Conservation (phyloP, 345 rosid species). For the Gossypium bickii region DNA sequence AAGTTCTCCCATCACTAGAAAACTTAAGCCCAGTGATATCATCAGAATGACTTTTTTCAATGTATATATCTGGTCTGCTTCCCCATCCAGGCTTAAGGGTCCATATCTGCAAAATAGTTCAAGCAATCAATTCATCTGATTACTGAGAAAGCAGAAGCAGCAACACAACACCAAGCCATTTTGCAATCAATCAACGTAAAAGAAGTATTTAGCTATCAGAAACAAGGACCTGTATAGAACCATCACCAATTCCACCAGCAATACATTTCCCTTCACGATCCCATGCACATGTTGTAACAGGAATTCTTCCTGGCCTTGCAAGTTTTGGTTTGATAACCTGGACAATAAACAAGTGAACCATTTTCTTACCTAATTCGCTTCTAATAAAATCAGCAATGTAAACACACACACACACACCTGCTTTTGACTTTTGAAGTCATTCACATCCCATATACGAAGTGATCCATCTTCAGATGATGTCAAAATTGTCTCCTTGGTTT, state of each 20-base stretch:
- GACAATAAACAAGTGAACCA: slow-evolving; percentile 19
- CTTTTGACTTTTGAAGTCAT: slow-evolving; percentile 88
- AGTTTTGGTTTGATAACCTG: slow-evolving; percentile 98
- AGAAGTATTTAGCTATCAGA: background rate
- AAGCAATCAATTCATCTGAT: background rate
- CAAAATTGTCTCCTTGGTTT: slow-evolving; percentile 70
- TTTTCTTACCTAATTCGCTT: slow-evolving; percentile 11
- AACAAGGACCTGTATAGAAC: slow-evolving; percentile 78
- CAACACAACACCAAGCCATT: background rate
- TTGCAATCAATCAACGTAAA: background rate
- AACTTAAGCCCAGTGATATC: slow-evolving; percentile 87
- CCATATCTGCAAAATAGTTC: slow-evolving; percentile 57
- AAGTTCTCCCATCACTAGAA: slow-evolving; percentile 72
- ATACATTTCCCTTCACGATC: slow-evolving; percentile 87
- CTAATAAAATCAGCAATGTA: background rate
- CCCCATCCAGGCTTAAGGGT: slow-evolving; percentile 98
- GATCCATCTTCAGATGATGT: slow-evolving; percentile 99
- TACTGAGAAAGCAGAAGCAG: slow-evolving; percentile 7
- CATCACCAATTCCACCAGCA: slow-evolving; percentile 90
- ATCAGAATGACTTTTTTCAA: slow-evolving; percentile 83
- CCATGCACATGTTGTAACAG: slow-evolving; percentile 94
- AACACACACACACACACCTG: slow-evolving; percentile 41
- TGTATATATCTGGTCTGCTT: slow-evolving; percentile 82
- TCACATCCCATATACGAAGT: slow-evolving; percentile 94
- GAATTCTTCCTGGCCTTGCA: slow-evolving; percentile 95